Percentiles rank a stretch among this genome's conserved stretches.
Conservation (phyloP, 768 basidiomycete genomes). For the Termitomyces sp. region DNA sequence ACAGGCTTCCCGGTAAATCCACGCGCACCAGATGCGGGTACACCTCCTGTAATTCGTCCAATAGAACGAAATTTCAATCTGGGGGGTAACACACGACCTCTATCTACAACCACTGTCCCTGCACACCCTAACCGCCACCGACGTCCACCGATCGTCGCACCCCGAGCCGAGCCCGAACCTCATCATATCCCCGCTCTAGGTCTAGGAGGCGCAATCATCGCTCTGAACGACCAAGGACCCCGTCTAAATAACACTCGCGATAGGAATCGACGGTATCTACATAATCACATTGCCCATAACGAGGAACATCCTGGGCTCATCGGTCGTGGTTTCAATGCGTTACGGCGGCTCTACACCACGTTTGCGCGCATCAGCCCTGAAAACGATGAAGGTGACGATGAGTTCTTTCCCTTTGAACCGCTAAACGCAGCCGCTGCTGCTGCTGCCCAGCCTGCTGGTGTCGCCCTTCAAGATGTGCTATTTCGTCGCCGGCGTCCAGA, state of each 20-base stretch:
- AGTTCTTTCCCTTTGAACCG: background rate
- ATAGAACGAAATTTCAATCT: conserved; percentile 52
- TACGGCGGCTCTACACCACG: conserved; percentile 16
- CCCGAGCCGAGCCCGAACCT: conserved; percentile 39
- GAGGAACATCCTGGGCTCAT: conserved; percentile 17
- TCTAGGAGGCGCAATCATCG: conserved; percentile 62
- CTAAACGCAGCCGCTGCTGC: background rate
- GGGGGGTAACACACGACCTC: conserved; percentile 30
- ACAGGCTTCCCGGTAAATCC: conserved; percentile 39
- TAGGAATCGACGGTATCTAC: conserved; percentile 18
- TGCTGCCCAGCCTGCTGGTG: conserved; percentile 6
- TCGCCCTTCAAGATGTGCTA: conserved; percentile 10
- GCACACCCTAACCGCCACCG: conserved; percentile 25
- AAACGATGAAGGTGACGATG: conserved; percentile 15
- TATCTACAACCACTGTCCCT: conserved; percentile 17
- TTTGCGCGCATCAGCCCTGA: conserved; percentile 8
- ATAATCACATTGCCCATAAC: conserved; percentile 9
- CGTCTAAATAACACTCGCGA: conserved; percentile 13
- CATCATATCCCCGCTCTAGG: conserved; percentile 63
- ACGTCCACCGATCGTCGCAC: conserved; percentile 23
- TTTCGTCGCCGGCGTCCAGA: conserved; percentile 1
- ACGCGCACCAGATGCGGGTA: conserved; percentile 29
- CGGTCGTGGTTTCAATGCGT: conserved; percentile 11
- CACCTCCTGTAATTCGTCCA: conserved; percentile 48
- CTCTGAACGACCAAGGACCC: conserved; percentile 30